Base-by-base conservation (phyloP, 768 basidiomycete species). In the Pilatotrama ljubarskyi region DNA sequence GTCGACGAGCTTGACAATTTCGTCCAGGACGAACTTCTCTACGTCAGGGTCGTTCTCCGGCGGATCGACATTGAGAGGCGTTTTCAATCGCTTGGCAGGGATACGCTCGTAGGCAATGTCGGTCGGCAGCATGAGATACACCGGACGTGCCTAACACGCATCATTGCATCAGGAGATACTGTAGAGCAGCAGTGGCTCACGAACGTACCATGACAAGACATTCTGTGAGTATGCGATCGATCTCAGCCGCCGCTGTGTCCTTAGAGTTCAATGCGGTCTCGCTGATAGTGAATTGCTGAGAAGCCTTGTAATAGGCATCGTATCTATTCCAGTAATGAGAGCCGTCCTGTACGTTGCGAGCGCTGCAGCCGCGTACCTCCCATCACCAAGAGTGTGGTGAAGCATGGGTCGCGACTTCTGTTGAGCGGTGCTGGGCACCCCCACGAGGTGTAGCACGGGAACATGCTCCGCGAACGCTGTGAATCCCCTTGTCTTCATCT, bases 351-450 rank as follows among this genome's bases (percentile, higher is more conserved):
- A 15, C 15, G 26, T 15, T 5, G 13, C 4, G 14, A 48, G n/a
- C 4, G 26, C 9, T 6, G 15, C 2, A 11, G 3, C 18, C n/a
- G 43, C 6, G 1, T 37, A 85, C 86, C 86, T 80, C 59, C 88
- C 91, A 65, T 94, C 89, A 43, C 93, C 93, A 11, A 95, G 82
- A 0, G 93, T 95, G 67, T 95, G 94, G 68, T 95, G 94, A 32
- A 96, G 79, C 71, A 94, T 76, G 3, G 91, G 87, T 50, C 82
- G 84, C 24, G 75, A 74, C 72, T 84, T 85, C 67, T 93, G 88
- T 64, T 94, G 86, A 14, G 74, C 65, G 5, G 88, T 91, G 66
- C 83, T 87, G 1, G 94, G 93, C 0, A 84, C 84, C 41, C 95
- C 94, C 26, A 88, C 95, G 51, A 98, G 81, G 67, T 96, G 95